phyloP scores from a whole-genome alignment of 257 asterid genomes.

The Solanum chiquidenum region DNA sequence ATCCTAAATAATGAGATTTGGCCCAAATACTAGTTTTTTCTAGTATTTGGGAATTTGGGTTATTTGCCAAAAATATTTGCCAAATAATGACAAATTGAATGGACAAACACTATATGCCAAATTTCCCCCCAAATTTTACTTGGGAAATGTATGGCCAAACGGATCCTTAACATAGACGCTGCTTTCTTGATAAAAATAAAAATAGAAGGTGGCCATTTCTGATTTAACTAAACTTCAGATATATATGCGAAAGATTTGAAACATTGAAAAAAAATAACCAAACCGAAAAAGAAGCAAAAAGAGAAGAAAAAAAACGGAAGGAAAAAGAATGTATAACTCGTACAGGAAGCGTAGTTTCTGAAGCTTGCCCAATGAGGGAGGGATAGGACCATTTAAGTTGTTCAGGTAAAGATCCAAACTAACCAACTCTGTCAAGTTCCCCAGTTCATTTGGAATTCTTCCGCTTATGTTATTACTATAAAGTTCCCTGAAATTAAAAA shows the following conservation, averaged over 20 bases:
- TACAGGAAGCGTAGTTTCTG: conserved; percentile 78
- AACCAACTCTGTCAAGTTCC: conserved; percentile 78
- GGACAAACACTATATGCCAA: too few relatives aligned
- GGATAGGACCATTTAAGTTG: conserved; percentile 57
- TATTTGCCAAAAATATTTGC: too few relatives aligned
- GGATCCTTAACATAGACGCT: not conserved
- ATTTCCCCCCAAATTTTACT: too few relatives aligned
- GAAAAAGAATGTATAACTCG: conserved; percentile 4
- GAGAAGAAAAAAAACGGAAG: not conserved
- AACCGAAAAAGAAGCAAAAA: not conserved
- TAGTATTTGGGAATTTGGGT: too few relatives aligned
- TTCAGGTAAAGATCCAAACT: conserved; percentile 96
- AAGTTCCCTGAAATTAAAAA: conserved; percentile 60
- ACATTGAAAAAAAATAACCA: not conserved
- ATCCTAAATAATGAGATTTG: too few relatives aligned
- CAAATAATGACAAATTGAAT: too few relatives aligned
- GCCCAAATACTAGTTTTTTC: too few relatives aligned
- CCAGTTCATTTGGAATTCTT: conserved; percentile 66
- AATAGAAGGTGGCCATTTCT: not conserved
- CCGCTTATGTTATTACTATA: conserved; percentile 84
- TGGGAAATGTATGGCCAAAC: too few relatives aligned
- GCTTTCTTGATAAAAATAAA: not conserved
- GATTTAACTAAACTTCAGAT: not conserved
- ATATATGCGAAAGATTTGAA: not conserved
- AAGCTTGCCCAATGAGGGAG: conserved; percentile 64